Base-by-base conservation (phyloP, 495 filamentous ascomycete species). In the Podospora fimiseda region DNA sequence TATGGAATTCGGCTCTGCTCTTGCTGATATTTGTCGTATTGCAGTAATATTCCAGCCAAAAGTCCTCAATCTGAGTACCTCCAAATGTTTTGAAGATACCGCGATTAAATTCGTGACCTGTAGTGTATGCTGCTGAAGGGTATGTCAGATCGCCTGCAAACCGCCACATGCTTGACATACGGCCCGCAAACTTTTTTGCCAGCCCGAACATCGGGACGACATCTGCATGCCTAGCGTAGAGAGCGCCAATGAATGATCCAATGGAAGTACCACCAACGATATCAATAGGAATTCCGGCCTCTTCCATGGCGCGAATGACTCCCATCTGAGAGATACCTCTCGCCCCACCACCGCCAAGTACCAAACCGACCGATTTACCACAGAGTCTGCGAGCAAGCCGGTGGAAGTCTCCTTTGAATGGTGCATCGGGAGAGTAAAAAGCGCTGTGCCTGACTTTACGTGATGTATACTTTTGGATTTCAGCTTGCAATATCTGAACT, bases 81-180 rank as follows among this genome's bases (percentile, higher is more conserved):
- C 90, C 92, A 67, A 98, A 95, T 0, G 93, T 90, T 70, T 97
- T 97, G 80, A 97, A 98, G 62, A 98, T 96, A 9, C 94, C 94
- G 2, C 93, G 88, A 64, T 98, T 98, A 80, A 98, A 98, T 61
- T 97, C 93, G 66, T 98, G 93, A 3, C 93, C 93, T 0, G 93
- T 98, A 6, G 93, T 98, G 68, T 98, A 98, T 13, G 91, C 95
- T 19, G 82, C 83, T 14, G 89, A 92, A 0, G 93, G 93, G 68
- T 98, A 98, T 8, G 93, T 98, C 56, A 97, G 66, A 67, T 98
- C 93, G 9, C 97, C 76, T 2, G 90, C 91, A 65, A 98, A 96
- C 21, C 93, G 82, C 93, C 93, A 98, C 73, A 96, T 88, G 64
- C 89, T 95, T 39, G 87, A 87, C 93, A 98, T 97, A 36, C 93